A percentile compares a stretch with the other conserved stretches of the same genome.
Evolutionary conservation across 257 asterid species (phyloP).

Genomic region (Penstemon davidsonii): DNA sequence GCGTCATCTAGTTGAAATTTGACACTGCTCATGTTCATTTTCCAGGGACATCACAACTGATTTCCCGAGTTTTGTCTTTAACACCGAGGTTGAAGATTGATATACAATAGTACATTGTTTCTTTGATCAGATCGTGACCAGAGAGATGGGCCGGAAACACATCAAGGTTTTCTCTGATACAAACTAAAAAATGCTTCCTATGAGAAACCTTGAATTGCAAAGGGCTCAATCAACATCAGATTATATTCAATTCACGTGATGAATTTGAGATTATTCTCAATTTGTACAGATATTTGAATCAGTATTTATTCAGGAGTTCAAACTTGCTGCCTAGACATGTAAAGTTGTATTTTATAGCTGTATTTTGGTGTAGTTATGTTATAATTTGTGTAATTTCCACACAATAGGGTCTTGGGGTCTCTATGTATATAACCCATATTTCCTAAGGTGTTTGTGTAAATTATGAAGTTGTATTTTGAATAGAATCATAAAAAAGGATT

Average conservation of each 20-base stretch:
- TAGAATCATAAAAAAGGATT: no score
- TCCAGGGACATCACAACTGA: slow-evolving; percentile 60
- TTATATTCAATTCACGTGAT: neutral
- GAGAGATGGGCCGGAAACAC: slow-evolving; percentile 6
- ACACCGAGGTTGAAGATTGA: slow-evolving; percentile 69
- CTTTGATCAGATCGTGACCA: slow-evolving; percentile 14
- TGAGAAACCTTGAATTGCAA: neutral
- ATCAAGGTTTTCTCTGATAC: neutral
- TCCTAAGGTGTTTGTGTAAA: no score
- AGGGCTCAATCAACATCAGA: neutral
- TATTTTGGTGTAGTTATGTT: no score
- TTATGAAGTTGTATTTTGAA: no score
- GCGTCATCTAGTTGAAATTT: neutral
- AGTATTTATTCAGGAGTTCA: neutral
- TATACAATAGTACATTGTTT: slow-evolving; percentile 2
- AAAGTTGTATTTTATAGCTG: no score
- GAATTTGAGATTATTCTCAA: neutral
- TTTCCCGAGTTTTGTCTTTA: slow-evolving; percentile 73
- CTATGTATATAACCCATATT: no score
- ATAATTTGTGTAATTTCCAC: no score
- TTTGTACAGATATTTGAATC: neutral
- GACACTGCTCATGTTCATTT: slow-evolving; percentile 13
- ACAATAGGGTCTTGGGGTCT: no score
- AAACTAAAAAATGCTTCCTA: no score
- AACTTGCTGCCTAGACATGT: neutral